Evolutionary conservation across 2,329 filamentous ascomycete genomes (phyloP).

Genomic region (Stachybotrys chartarum): DNA sequence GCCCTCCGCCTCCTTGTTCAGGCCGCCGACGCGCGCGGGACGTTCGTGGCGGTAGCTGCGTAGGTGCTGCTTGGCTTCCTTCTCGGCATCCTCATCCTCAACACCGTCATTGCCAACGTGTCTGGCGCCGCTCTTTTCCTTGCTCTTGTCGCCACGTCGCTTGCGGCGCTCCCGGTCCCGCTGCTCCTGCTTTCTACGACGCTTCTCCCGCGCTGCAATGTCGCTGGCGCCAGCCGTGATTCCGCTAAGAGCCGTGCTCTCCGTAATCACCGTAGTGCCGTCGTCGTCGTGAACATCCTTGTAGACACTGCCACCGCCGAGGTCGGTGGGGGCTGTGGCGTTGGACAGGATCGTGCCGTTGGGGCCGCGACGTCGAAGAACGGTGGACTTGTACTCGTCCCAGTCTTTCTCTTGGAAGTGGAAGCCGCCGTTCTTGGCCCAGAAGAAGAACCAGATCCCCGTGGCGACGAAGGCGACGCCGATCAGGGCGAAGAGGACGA

Average conservation of each 20-base stretch:
- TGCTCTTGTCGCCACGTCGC: slow-evolving; percentile 26
- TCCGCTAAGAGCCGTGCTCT: slow-evolving; percentile 40
- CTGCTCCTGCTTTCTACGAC: slow-evolving; percentile 45
- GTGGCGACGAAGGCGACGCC: slow-evolving; percentile 67
- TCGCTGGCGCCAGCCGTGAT: slow-evolving; percentile 53
- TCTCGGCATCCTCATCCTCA: slow-evolving; percentile 59
- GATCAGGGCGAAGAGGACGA: slow-evolving; percentile 80
- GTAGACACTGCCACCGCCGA: slow-evolving; percentile 84
- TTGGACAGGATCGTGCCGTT: slow-evolving; percentile 81
- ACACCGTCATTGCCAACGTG: slow-evolving; percentile 51
- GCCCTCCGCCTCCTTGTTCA: slow-evolving; percentile 77
- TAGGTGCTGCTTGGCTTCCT: slow-evolving; percentile 60
- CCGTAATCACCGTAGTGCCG: slow-evolving; percentile 37
- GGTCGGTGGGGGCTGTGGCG: slow-evolving; percentile 71
- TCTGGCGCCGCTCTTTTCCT: slow-evolving; percentile 31
- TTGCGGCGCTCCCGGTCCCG: slow-evolving; percentile 31
- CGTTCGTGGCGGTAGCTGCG: slow-evolving; percentile 81
- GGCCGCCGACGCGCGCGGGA: slow-evolving; percentile 76
- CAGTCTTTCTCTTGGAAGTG: slow-evolving; percentile 79
- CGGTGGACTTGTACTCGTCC: slow-evolving; percentile 97
- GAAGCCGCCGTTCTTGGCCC: slow-evolving; percentile 94
- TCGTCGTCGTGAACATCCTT: slow-evolving; percentile 57
- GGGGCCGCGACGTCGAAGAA: slow-evolving; percentile 79
- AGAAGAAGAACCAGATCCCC: slow-evolving; percentile 97
- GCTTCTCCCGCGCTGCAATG: slow-evolving; percentile 46